Percentiles rank a stretch among this genome's conserved stretches.
Evolutionary conservation across 176 grass and related monocot genomes (phyloP).

Genomic region (Carex cristatella): DNA sequence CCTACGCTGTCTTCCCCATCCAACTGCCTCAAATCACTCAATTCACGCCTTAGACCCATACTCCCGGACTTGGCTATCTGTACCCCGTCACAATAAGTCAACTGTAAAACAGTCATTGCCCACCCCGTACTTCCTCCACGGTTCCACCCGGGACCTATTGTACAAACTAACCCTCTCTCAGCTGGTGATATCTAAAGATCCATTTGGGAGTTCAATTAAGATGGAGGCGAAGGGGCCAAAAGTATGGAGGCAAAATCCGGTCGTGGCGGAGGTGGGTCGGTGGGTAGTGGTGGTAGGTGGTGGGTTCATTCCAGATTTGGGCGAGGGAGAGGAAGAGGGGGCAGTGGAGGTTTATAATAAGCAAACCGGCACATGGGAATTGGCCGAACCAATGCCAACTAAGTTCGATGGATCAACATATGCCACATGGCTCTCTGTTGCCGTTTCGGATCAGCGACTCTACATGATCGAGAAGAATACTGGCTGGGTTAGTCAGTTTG

Average conservation of each 20-base stretch:
- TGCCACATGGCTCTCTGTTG: slow-evolving; percentile 56
- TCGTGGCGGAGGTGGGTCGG: slow-evolving; percentile 49
- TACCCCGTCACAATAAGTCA: slow-evolving; percentile 25
- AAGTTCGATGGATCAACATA: slow-evolving; percentile 41
- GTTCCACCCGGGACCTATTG: neutral
- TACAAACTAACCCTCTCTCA: neutral
- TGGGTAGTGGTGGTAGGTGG: slow-evolving; percentile 61
- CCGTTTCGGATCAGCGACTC: slow-evolving; percentile 36
- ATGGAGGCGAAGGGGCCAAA: slow-evolving; percentile 26
- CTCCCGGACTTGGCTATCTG: slow-evolving; percentile 46
- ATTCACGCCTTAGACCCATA: slow-evolving; percentile 39
- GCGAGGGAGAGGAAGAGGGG: slow-evolving; percentile 29
- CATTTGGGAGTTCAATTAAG: slow-evolving; percentile 31
- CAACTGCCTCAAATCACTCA: neutral
- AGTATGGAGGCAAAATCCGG: slow-evolving; percentile 62
- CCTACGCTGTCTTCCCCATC: slow-evolving; percentile 28
- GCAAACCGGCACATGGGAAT: slow-evolving; percentile 30
- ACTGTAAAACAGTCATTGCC: slow-evolving; percentile 15
- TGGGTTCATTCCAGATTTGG: slow-evolving; percentile 31
- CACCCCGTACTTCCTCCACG: neutral
- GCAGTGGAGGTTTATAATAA: slow-evolving; percentile 55
- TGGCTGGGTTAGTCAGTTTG: slow-evolving; percentile 65
- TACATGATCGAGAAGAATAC: slow-evolving; percentile 43
- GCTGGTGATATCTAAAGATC: slow-evolving; percentile 39
- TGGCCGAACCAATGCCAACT: slow-evolving; percentile 48